Evolutionary conservation across 2,329 filamentous ascomycete species (phyloP).

Genomic region (Fusarium marasasianum): DNA sequence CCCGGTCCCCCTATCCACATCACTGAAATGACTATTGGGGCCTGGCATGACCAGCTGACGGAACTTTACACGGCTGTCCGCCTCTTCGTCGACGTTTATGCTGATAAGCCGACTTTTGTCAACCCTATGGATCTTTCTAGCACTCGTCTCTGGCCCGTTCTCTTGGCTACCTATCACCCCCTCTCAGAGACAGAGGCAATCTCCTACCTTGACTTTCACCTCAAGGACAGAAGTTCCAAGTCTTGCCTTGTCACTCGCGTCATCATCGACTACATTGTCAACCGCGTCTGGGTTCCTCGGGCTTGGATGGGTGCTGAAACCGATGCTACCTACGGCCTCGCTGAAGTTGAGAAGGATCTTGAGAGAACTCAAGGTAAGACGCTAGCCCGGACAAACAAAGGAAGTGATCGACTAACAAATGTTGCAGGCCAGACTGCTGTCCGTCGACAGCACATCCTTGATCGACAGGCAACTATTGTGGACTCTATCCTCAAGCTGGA

Average conservation of each 20-base stretch:
- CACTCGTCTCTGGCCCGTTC: slow-evolving; percentile 49
- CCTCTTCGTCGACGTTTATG: slow-evolving; percentile 49
- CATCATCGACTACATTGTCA: slow-evolving; percentile 55
- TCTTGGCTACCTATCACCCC: slow-evolving; percentile 51
- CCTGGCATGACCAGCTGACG: slow-evolving; percentile 50
- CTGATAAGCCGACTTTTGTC: slow-evolving; percentile 45
- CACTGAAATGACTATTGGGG: slow-evolving; percentile 46
- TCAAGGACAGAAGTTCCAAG: slow-evolving; percentile 52
- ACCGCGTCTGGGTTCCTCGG: slow-evolving; percentile 52
- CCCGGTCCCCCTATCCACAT: slow-evolving; percentile 48
- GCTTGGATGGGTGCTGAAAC: slow-evolving; percentile 52
- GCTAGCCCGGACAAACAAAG: too few species aligned
- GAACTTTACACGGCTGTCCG: slow-evolving; percentile 51
- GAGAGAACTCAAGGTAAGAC: slow-evolving; percentile 47
- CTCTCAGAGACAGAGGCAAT: slow-evolving; percentile 51
- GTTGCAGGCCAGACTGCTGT: slow-evolving; percentile 48
- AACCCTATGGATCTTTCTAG: slow-evolving; percentile 42
- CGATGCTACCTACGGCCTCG: slow-evolving; percentile 47
- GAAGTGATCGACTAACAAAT: background rate
- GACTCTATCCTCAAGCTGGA: slow-evolving; percentile 51
- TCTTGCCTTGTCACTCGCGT: slow-evolving; percentile 55
- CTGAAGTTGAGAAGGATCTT: slow-evolving; percentile 51
- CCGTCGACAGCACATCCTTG: slow-evolving; percentile 52
- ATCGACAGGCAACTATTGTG: slow-evolving; percentile 50
- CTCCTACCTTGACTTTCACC: slow-evolving; percentile 54